phyloP scores from a whole-genome alignment of 495 filamentous ascomycete species.

The Clavariopsis aquatica region DNA sequence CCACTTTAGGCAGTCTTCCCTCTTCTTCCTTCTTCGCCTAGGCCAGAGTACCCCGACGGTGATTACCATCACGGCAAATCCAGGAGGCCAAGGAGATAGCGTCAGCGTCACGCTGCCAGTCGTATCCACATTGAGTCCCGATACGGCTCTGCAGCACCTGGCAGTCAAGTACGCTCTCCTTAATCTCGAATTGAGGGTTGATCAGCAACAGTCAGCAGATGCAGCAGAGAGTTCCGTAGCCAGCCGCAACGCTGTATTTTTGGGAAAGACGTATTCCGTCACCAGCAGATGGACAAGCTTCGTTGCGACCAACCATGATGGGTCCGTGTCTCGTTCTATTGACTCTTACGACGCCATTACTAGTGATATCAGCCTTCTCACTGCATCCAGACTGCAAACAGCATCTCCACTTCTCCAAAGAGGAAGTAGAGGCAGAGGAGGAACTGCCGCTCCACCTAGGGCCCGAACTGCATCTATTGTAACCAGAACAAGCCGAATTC shows the following conservation, averaged over 20 bases:
- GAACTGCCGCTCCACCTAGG: not conserved
- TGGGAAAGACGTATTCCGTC: constrained; percentile 21
- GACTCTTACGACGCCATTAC: no score
- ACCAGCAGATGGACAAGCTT: constrained; percentile 30
- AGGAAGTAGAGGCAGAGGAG: not conserved
- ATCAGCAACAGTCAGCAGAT: not conserved
- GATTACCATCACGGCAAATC: not conserved
- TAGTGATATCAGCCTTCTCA: no score
- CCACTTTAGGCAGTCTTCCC: no score
- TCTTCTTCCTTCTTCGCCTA: no score
- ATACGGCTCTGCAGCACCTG: not conserved
- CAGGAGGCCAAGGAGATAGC: not conserved
- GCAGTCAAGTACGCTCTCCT: not conserved
- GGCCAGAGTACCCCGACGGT: no score
- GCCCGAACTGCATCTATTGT: not conserved
- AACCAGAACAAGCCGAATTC: not conserved
- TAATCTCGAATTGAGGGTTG: constrained; percentile 1
- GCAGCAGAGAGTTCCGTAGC: not conserved
- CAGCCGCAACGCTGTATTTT: not conserved
- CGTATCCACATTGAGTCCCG: no score
- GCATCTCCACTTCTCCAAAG: no score
- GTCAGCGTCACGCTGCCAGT: not conserved
- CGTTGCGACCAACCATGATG: constrained; percentile 17
- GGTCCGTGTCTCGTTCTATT: no score
- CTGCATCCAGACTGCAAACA: no score